Evolutionary conservation across 306 rosid genomes (phyloP).

Genomic region (Cucumis cinereus): DNA sequence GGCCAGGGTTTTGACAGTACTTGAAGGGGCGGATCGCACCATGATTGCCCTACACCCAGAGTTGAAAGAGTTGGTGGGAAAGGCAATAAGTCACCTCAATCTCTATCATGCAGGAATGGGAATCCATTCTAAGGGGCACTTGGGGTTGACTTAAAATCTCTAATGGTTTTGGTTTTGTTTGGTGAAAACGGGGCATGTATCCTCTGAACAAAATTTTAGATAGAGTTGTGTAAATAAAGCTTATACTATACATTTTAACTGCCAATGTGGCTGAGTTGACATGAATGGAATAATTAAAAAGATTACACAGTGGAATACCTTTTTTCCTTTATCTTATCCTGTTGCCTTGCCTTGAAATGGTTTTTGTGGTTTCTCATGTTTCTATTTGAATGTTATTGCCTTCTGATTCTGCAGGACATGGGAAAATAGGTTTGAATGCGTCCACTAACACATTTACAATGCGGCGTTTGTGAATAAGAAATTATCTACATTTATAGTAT

Average conservation of each 20-base stretch:
- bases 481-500: too few species aligned
- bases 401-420: not conserved
- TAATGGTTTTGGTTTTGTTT: not conserved
- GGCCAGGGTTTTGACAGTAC: conserved; percentile 45
- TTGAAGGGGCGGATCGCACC: conserved; percentile 58
- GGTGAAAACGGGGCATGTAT: not conserved
- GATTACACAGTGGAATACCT: not conserved
- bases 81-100: conserved; percentile 52
- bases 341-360: not conserved
- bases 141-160: not conserved
- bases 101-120: conserved; percentile 55
- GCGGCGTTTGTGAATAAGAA: too few species aligned
- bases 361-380: not conserved
- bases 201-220: not conserved
- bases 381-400: not conserved
- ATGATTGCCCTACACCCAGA: conserved; percentile 29
- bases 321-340: not conserved
- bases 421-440: too few species aligned
- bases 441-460: too few species aligned
- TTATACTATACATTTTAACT: not conserved
- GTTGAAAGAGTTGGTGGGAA: conserved; percentile 43
- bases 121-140: not conserved
- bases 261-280: not conserved
- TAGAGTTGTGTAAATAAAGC: not conserved
- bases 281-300: not conserved